These are phyloP conservation scores for Angomonas ambiguus DNA, from an alignment of 208 protist genomes.

Conservation along the genomic window DNA sequence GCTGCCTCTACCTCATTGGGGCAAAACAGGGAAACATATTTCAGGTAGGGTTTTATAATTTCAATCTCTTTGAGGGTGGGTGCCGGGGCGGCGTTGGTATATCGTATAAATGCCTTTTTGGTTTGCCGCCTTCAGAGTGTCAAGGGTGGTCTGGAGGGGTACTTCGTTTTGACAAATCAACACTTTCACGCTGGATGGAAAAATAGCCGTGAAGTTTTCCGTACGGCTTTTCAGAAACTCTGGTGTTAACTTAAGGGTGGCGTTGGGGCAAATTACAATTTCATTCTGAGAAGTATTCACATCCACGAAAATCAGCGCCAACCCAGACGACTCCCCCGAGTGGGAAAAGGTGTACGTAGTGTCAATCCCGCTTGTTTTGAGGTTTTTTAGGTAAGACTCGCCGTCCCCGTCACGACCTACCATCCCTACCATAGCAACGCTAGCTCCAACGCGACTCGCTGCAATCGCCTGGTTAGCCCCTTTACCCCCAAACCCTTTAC, in stretches of 20 bases:
- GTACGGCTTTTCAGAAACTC: constrained; percentile 47
- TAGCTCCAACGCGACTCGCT: constrained; percentile 75
- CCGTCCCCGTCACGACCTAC: constrained; percentile 88
- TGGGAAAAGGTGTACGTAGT: constrained; percentile 54
- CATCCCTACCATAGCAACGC: constrained; percentile 83
- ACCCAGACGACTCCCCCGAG: constrained; percentile 48
- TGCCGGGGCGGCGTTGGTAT: constrained; percentile 91
- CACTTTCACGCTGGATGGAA: constrained; percentile 50
- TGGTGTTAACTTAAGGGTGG: constrained; percentile 59
- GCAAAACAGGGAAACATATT: constrained; percentile 84
- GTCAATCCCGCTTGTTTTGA: constrained; percentile 81
- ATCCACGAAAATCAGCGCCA: constrained; percentile 92
- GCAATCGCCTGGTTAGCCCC: constrained; percentile 92
- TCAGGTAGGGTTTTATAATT: constrained; percentile 70
- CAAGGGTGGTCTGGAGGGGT: constrained; percentile 76
- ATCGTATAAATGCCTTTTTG: constrained; percentile 86
- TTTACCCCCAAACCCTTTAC: constrained; percentile 92
- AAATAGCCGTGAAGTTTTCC: constrained; percentile 48
- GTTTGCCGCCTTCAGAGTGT: constrained; percentile 73
- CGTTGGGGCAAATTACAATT: constrained; percentile 92
- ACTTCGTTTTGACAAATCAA: constrained; percentile 93
- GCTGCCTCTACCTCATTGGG: constrained; percentile 91
- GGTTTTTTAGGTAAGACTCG: constrained; percentile 70
- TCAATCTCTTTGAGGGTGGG: constrained; percentile 60
- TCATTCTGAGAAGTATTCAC: constrained; percentile 80